A percentile compares a stretch with the other conserved stretches of the same genome.
phyloP scores from a whole-genome alignment of 2,329 filamentous ascomycete genomes.

The Aspergillus hortae region DNA sequence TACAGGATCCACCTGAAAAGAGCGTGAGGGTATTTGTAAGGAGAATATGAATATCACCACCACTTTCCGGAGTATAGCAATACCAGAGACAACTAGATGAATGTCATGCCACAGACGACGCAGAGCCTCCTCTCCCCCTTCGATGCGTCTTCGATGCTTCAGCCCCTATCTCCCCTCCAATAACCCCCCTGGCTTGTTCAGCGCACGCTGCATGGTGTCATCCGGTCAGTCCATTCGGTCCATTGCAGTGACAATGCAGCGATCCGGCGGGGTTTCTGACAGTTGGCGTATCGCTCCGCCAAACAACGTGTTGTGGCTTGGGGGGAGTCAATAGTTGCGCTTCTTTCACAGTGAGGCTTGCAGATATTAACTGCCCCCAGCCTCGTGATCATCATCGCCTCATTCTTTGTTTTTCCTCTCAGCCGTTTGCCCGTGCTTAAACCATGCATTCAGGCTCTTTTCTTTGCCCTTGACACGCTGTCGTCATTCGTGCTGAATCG shows the following conservation, averaged over 20 bases:
- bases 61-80: too few species aligned
- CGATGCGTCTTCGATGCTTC: slow-evolving; percentile 31
- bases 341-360: slow-evolving; percentile 9
- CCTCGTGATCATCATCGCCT: slow-evolving; percentile 11
- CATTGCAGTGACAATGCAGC: slow-evolving; percentile 10
- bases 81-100: too few species aligned
- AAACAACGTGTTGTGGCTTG: slow-evolving; percentile 18
- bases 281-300: slow-evolving; percentile 7
- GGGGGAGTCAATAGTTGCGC: slow-evolving; percentile 10
- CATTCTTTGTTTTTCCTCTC: slow-evolving; percentile 1
- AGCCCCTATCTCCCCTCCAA: slow-evolving; percentile 2
- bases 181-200: neutral
- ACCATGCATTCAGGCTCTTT: neutral
- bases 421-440: neutral
- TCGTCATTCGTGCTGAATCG: neutral
- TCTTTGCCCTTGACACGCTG: neutral
- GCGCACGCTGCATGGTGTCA: slow-evolving; percentile 10
- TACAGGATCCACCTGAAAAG: too few species aligned
- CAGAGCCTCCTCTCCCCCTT: slow-evolving; percentile 12
- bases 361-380: slow-evolving; percentile 10
- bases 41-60: too few species aligned
- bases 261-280: slow-evolving; percentile 9
- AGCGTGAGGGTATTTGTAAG: too few species aligned
- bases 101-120: too few species aligned
- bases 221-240: neutral